Base-by-base conservation (phyloP, 2,329 filamentous ascomycete genomes). In the Ophiostoma sp. region DNA sequence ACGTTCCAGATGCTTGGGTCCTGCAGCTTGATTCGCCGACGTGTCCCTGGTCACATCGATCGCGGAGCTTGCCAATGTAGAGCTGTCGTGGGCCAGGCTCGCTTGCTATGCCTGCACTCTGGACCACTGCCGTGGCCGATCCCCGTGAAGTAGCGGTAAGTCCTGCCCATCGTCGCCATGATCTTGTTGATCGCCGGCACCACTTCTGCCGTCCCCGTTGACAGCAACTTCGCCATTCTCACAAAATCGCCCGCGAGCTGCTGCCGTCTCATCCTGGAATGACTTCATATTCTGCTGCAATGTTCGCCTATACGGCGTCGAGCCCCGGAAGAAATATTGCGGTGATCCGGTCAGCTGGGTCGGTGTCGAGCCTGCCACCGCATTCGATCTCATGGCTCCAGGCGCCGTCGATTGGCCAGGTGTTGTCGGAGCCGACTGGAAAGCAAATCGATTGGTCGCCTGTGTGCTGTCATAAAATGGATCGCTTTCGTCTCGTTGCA, bases 291-390 rank as follows among this genome's bases (percentile, higher is more conserved):
- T 83, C 67, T 81, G 80, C 64, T 80, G 81, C 41, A 88, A 74
- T 2, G 82, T 83, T 35, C 82, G 82, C 3, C 86, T 82, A 73
- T 84, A 89, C 0, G 86, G 85, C 69, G 85, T 88, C 35, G 81
- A 78, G 0, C 84, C 84, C 36, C 85, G 81, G 72, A 87, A 86
- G 0, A 86, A 77, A 71, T 85, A 82, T 17, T 71, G 57, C 13
- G 72, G 70, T 1, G 72, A 70, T 15, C 17, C 33, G 10, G 20
- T 13, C 8, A 8, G 11, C 35, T 41, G 48, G 8, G 60, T 44
- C 11, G 6, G 23, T 31, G 13, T 31, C 39, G 36, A n/a, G 1
- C 8, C n/a, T 27, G n/a, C n/a, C 64, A 35, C 8, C 27, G 10
- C n/a, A 27, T 35, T 35, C 1, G 23, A 3, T 8, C 23, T 10